A percentile compares a stretch with the other conserved stretches of the same genome.
phyloP scores from a whole-genome alignment of 2,329 filamentous ascomycete species.

The Gliomastix tumulicola region DNA sequence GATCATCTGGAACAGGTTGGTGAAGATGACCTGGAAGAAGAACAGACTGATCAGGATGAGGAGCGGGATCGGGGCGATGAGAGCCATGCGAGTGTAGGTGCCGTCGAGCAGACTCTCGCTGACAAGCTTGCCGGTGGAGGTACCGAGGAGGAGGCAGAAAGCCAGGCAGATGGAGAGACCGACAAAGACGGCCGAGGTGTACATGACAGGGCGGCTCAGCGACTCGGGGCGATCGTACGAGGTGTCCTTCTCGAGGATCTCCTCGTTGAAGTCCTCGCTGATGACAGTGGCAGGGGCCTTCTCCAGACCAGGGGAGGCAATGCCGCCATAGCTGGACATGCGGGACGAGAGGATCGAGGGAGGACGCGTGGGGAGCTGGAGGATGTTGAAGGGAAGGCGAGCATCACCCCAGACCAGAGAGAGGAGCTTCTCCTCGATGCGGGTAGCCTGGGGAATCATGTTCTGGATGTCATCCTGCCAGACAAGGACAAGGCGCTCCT shows the following conservation, averaged over 20 bases:
- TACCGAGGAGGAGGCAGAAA: conserved; percentile 28
- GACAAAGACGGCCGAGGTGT: conserved; percentile 28
- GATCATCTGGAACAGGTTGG: conserved; percentile 34
- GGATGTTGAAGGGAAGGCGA: conserved; percentile 8
- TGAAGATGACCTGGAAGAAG: conserved; percentile 35
- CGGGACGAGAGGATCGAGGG: conserved; percentile 9
- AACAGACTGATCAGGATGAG: conserved; percentile 24
- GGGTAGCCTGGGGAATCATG: conserved; percentile 27
- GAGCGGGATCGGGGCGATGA: conserved; percentile 24
- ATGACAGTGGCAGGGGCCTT: conserved; percentile 7
- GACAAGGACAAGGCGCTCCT: conserved; percentile 31
- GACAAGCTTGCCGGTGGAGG: conserved; percentile 25
- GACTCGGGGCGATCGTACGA: conserved; percentile 23
- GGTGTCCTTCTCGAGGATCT: conserved; percentile 14
- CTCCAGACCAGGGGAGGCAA: conserved; percentile 8
- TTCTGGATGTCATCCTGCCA: conserved; percentile 33
- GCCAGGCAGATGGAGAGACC: conserved; percentile 27
- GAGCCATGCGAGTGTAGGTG: conserved; percentile 26
- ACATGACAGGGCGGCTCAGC: conserved; percentile 28
- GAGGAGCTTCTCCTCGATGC: conserved; percentile 23
- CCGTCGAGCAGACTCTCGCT: conserved; percentile 28
- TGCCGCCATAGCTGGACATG: conserved; percentile 8
- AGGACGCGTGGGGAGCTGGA: conserved; percentile 8
- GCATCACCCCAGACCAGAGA: conserved; percentile 18
- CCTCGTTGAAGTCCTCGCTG: conserved; percentile 13